Evolutionary conservation across 306 rosid genomes (phyloP).

Genomic region (Rosa persica): DNA sequence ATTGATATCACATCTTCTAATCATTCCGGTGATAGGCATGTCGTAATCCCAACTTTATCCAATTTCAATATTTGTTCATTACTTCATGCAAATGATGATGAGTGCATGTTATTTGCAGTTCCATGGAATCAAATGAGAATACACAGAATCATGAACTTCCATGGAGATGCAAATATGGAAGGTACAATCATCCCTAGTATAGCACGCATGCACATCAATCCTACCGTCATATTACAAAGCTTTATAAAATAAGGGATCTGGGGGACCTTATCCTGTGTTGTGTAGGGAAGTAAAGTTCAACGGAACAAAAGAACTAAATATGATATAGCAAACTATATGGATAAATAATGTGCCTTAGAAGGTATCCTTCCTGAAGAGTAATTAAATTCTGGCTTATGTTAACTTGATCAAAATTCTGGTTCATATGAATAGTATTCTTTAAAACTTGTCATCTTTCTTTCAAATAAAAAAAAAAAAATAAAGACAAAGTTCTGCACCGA

Average conservation of each 20-base stretch:
- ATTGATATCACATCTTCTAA: neutral
- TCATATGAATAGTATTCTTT: neutral
- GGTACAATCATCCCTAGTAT: slow-evolving; percentile 39
- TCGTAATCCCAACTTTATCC: neutral
- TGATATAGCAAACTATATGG: neutral
- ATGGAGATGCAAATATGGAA: slow-evolving; percentile 36
- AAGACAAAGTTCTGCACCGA: slow-evolving; percentile 28
- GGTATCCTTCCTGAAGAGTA: neutral
- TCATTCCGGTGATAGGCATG: neutral
- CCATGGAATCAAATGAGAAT: slow-evolving; percentile 33
- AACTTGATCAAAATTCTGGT: neutral
- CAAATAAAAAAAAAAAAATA: too few relatives aligned
- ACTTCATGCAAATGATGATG: neutral
- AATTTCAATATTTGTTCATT: neutral
- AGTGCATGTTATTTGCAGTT: slow-evolving; percentile 46
- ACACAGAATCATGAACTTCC: slow-evolving; percentile 28
- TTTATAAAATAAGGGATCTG: neutral
- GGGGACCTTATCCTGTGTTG: neutral
- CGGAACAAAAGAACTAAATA: neutral
- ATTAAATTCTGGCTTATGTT: neutral
- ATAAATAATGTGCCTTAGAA: neutral
- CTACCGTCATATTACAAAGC: neutral
- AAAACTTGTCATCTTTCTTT: neutral
- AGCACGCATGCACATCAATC: neutral
- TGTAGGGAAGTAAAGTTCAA: neutral